Evolutionary conservation across 2,329 filamentous ascomycete genomes (phyloP), one percentile per base, ranked within the genome.

Genomic region (Parastagonospora avenae): DNA sequence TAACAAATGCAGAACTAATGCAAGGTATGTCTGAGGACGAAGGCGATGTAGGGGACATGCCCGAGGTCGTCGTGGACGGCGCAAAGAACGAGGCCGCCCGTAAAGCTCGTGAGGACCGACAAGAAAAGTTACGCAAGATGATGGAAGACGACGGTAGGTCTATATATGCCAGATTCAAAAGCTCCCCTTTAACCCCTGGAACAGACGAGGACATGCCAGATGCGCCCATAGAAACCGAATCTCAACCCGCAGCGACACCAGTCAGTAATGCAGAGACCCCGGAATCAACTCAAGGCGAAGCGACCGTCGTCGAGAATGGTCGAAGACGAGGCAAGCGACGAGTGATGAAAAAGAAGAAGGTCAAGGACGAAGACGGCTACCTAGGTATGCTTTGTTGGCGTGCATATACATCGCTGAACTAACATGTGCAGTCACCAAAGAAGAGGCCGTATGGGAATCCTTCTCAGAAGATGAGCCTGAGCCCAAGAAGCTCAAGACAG

Each of bases 301-400:
- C 63, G 14, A 48, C 56, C 4, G 76, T 87, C 1, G 75, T 81
- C 2, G 74, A 79, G 53, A 84, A 82, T 49, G 89, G 89, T 0
- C 83, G 91, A 33, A 82, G 90, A 52, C 85, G 92, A 57, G 91
- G 91, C 29, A 87, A 85, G 70, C 83, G 92, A 60, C 85, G 88
- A 63, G 84, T 97, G 7, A 91, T 90, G 84, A 92, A 90, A 76
- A 96, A 95, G 80, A 90, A 88, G 78, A 92, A 88, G 38, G 83
- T 89, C 48, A 88, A 92, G 71, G 92, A 97, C 60, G 91, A 92
- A 42, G 88, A 96, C 58, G 92, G 92, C 5, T 97, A 95, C 72
- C 82, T 97, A 53, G 89, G 90, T 92, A 80, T 73, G 85, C 29
- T 38, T 14, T 47, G 58, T 61, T 38, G 14, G 12, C n/a, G 28